These are phyloP conservation scores for Pyrenula massariospora DNA, from an alignment of 495 filamentous ascomycete species.

Conservation along the genomic window DNA sequence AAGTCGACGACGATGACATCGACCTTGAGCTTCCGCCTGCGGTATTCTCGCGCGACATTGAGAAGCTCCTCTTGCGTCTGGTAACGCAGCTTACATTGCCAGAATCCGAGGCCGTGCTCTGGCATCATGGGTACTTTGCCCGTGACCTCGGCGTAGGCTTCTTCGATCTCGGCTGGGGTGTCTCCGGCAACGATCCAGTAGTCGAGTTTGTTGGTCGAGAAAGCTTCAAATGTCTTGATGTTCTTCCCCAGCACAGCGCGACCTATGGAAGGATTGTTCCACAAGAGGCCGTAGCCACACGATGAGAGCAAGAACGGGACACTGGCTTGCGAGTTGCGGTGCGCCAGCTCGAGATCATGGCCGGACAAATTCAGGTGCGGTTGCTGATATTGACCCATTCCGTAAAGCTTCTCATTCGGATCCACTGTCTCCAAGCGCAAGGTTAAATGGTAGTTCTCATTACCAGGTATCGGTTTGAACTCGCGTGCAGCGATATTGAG, in stretches of 20 bases:
- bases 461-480: conserved; percentile 36
- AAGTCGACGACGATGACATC: conserved; percentile 50
- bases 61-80: conserved; percentile 47
- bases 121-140: conserved; percentile 50
- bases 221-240: conserved; percentile 45
- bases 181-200: conserved; percentile 49
- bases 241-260: conserved; percentile 44
- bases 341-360: conserved; percentile 42
- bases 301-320: conserved; percentile 44
- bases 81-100: conserved; percentile 51
- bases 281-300: conserved; percentile 44
- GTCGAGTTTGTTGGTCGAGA: conserved; percentile 38
- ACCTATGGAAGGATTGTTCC: conserved; percentile 47
- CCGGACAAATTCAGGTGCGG: conserved; percentile 43
- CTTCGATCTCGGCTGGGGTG: conserved; percentile 35
- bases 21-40: conserved; percentile 32
- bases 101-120: conserved; percentile 49
- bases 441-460: conserved; percentile 38
- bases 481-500: conserved; percentile 40
- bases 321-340: conserved; percentile 49
- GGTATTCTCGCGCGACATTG: conserved; percentile 40
- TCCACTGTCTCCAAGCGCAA: conserved; percentile 39
- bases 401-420: conserved; percentile 42
- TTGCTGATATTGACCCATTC: conserved; percentile 55
- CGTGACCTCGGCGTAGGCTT: conserved; percentile 36